A percentile compares a stretch with the other conserved stretches of the same genome.
Evolutionary conservation across 2,329 filamentous ascomycete species (phyloP).

Genomic region (Mycosphaerelloides madeirae): DNA sequence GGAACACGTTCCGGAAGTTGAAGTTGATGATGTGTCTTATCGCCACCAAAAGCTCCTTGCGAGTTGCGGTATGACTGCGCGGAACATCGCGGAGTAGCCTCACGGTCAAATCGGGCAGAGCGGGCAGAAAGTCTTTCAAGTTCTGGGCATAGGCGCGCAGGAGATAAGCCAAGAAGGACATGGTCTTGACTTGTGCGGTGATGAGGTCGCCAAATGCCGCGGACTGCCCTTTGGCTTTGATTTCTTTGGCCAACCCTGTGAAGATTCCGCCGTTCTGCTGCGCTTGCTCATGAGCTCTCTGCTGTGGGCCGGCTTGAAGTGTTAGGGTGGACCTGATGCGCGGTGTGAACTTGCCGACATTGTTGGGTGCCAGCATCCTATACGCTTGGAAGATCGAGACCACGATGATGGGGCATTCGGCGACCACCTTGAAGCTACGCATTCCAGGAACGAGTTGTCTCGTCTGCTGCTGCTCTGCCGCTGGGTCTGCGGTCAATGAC

Average conservation of each 20-base stretch:
- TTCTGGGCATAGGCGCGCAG: slow-evolving; percentile 83
- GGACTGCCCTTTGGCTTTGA: slow-evolving; percentile 65
- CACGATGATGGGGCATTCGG: slow-evolving; percentile 97
- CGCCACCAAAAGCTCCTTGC: slow-evolving; percentile 92
- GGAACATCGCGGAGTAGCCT: slow-evolving; percentile 89
- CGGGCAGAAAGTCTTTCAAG: slow-evolving; percentile 79
- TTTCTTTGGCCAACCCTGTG: slow-evolving; percentile 85
- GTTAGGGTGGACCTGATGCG: slow-evolving; percentile 86
- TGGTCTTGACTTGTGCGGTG: slow-evolving; percentile 96
- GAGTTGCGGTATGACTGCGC: slow-evolving; percentile 83
- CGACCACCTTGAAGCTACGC: slow-evolving; percentile 98
- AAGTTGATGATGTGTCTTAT: slow-evolving; percentile 99
- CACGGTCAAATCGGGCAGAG: slow-evolving; percentile 83
- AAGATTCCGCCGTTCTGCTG: slow-evolving; percentile 75
- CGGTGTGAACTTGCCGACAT: slow-evolving; percentile 88
- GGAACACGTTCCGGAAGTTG: slow-evolving; percentile 92
- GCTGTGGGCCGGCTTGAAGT: slow-evolving; percentile 86
- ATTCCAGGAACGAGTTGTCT: slow-evolving; percentile 84
- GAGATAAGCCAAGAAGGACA: slow-evolving; percentile 95
- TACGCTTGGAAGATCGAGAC: slow-evolving; percentile 97
- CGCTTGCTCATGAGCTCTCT: slow-evolving; percentile 84
- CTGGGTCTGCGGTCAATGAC: slow-evolving; percentile 58
- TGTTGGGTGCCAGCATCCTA: slow-evolving; percentile 68
- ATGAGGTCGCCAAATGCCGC: slow-evolving; percentile 96
- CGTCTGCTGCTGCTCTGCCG: slow-evolving; percentile 67